Base-by-base conservation (phyloP, 768 basidiomycete species). In the Filobasidium floriforme region DNA sequence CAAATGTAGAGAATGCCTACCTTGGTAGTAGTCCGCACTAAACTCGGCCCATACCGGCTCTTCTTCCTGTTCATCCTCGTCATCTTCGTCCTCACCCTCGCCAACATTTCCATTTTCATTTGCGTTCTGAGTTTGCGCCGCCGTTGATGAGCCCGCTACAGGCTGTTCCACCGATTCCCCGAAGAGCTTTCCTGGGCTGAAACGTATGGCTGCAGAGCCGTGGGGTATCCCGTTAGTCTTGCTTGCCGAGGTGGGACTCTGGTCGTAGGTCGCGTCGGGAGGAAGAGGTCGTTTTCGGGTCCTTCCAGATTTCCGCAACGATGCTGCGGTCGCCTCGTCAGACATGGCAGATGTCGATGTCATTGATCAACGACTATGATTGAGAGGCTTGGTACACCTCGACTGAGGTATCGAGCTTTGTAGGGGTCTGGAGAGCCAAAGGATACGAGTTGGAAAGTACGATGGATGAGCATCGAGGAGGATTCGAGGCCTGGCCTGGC, bases 21-120 rank as follows among this genome's bases (percentile, higher is more conserved):
- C 67, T 59, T 68, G 61, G 59, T 65, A 68, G 40, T 68, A 68
- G 37, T 68, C 67, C 46, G 63, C 59, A 44, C 62, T 68, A 32
- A 68, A 68, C 32, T 68, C 62, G 22, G 64, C 49, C 67, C 67
- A 68, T 1, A 59, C 62, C 14, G 57, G 62, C 26, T 68, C 67
- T 26, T 62, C 67, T 61, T 68, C 67, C n/a, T 60, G 63, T 41
- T 68, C 63, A 9, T 54, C 62, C 6, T 64, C 67, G 7, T 68
- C 63, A 22, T 67, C 43, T 37, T n/a, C 49, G 24, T 22, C 24
- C 2, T 40, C 61, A 2, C n/a, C 41, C 22, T 54, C 43, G 10
- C 22, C 51, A 9, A 26, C 1, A n/a, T n/a, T 43, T 24, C 22
- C 66, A 5, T 46, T 41, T 51, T 41, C 32, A 37, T 37, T 9